A percentile compares a stretch with the other conserved stretches of the same genome.
phyloP scores from a whole-genome alignment of 768 basidiomycete genomes.

The Trametes villosa region DNA sequence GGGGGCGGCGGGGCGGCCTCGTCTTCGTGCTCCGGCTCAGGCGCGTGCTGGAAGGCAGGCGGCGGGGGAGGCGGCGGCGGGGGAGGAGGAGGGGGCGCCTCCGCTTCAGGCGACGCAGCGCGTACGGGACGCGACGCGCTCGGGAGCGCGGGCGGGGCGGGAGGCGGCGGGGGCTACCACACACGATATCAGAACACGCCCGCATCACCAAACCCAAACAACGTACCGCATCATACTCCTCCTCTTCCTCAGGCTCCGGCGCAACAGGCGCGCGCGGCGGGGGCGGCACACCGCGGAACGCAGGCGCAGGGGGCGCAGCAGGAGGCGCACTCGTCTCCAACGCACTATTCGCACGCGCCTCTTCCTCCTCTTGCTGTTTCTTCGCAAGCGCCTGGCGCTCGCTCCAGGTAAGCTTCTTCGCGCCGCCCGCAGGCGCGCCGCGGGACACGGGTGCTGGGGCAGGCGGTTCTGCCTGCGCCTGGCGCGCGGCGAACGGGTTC shows the following conservation, averaged over 20 bases:
- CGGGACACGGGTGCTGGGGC: constrained; percentile 22
- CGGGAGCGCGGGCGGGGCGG: constrained; percentile 18
- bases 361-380: constrained; percentile 82
- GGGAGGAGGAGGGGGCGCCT: constrained; percentile 39
- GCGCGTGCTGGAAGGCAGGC: constrained; percentile 38
- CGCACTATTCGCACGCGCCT: constrained; percentile 61
- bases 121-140: constrained; percentile 17
- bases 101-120: constrained; percentile 14
- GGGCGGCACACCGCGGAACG: constrained; percentile 22
- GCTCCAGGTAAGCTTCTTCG: constrained; percentile 91
- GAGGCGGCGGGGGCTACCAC: constrained; percentile 25
- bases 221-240: constrained; percentile 24
- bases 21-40: constrained; percentile 40
- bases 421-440: constrained; percentile 32
- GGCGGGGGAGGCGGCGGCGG: constrained; percentile 41
- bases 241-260: constrained; percentile 38
- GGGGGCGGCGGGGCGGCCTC: constrained; percentile 41
- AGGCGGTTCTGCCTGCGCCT: constrained; percentile 46
- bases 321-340: constrained; percentile 38
- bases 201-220: no score
- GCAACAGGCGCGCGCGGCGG: constrained; percentile 15
- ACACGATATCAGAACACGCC: background rate
- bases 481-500: constrained; percentile 76
- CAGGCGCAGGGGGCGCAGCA: constrained; percentile 35
- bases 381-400: constrained; percentile 92